A percentile compares a stretch with the other conserved stretches of the same genome.
These are phyloP conservation scores for Hydnomerulius pinastri DNA, from an alignment of 768 basidiomycete genomes.

Conservation along the genomic window DNA sequence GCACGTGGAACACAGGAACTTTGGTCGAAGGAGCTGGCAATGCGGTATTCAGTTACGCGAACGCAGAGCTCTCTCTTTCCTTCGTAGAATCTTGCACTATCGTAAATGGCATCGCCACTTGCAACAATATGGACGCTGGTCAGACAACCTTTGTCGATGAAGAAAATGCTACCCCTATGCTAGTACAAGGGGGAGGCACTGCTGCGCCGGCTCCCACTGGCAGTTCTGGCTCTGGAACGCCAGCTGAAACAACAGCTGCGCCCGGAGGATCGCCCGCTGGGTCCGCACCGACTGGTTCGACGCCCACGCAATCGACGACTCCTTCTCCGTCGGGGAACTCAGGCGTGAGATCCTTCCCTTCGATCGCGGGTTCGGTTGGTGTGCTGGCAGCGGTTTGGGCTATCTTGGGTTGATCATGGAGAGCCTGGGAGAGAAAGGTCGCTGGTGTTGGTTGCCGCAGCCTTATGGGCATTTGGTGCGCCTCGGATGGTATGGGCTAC, in stretches of 20 bases:
- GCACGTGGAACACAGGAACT: no score
- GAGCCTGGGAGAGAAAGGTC: slow-evolving; percentile 1
- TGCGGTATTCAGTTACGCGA: slow-evolving; percentile 9
- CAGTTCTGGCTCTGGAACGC: not conserved
- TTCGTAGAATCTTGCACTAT: slow-evolving; percentile 14
- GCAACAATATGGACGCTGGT: not conserved
- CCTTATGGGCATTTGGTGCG: not conserved
- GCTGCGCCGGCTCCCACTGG: slow-evolving; percentile 1
- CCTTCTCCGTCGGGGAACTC: slow-evolving; percentile 1
- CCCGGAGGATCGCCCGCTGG: slow-evolving; percentile 4
- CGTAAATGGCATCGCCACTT: slow-evolving; percentile 3
- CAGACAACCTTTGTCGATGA: not conserved
- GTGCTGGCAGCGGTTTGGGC: slow-evolving; percentile 4
- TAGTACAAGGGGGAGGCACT: slow-evolving; percentile 12
- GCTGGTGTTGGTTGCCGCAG: not conserved
- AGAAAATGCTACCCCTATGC: slow-evolving; percentile 3
- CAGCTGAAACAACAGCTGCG: not conserved
- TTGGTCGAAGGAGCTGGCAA: slow-evolving; percentile 5
- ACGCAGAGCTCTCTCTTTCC: slow-evolving; percentile 3
- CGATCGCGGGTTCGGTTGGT: not conserved
- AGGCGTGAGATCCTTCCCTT: not conserved
- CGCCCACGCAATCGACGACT: not conserved
- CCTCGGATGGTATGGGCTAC: not conserved
- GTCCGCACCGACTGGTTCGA: not conserved
- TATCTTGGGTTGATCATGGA: not conserved